Base-by-base conservation (phyloP, 78 protist species). In the Dictyostelium firmibasis region DNA sequence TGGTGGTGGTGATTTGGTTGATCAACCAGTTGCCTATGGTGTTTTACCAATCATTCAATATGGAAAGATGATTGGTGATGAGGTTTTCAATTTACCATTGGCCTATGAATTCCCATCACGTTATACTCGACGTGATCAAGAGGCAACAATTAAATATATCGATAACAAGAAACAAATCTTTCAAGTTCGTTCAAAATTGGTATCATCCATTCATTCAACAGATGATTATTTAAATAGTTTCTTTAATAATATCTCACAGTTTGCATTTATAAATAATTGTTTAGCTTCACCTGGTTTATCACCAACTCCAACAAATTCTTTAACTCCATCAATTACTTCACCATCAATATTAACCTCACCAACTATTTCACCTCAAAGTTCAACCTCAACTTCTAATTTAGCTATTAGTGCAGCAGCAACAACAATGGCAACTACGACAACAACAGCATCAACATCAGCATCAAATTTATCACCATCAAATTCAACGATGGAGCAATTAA, bases 101-200 rank as follows among this genome's bases (percentile, higher is more conserved):
- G 94, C 83, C 0, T 81, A 76, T 33, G 94, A 89, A 41, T 67
- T 89, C 13, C 94, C 94, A 70, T 85, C 94, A 8, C 35, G 84
- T 23, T 89, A 89, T 31, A 89, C n/a, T 14, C 64, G 74, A 35
- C 86, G 72, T 33, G 93, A 87, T 27, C 83, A 85, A 14, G 88
- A 89, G 38, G 78, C 78, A 4, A 38, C 36, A 2, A 41, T 89
- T 8, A 69, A 85, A 29, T 89, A 89, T 16, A 78, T 93, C 16
- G 96, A 93, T 31, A 78, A 60, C 8, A 93, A 93, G 81, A 93
- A 84, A 74, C 92, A 86, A 25, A 70, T 93, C 1, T 93, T 93
- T 83, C 91, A 84, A 60, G 85, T 93, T 5, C 83, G 92, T 33
- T 76, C 96, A 8, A 93, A 84, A 53, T 38, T 93, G 2, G 43